Evolutionary conservation across 1,139 yeast genomes (phyloP), one percentile per base, ranked within the genome.

Genomic region (Suhomyces maxii): DNA sequence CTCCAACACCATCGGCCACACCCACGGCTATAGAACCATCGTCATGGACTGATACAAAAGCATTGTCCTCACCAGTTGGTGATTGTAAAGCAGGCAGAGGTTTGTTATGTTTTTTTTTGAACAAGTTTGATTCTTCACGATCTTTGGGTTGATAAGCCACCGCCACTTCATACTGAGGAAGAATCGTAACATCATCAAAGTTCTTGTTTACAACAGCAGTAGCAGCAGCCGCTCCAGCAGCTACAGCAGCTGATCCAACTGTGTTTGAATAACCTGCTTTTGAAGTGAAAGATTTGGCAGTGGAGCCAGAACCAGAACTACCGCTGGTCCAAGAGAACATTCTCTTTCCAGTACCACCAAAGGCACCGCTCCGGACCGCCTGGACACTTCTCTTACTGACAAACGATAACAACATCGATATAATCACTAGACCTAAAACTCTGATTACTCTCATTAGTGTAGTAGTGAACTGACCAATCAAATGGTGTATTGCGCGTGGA

Each of bases 1-100:
- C 98, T 13, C 98, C 98, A 6, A 93, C 98, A 14, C 99, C 99
- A 65, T 93, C 99, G 3, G 97, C 93, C 1, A 93, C 97, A 8
- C 97, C 98, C 8, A 89, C 76, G 0, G 91, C 82, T 1, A 86
- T 61, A 35, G 76, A 75, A 3, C 72, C 76, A 8, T 80, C 75
- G 10, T 69, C 71, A 26, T 68, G 60, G 8, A 69, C 64, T 7
- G 83, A 73, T 34, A 83, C 74, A 55, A 91, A 84, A 57, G 80
- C 86, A 56, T 89, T 88, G 63, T 91, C 99, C 61, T 91, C 97
- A 6, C 98, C 99, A 1, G 93, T 78, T 3, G 87, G 84, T 1
- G 89, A 83, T 28, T 60, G 55, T 36, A 61, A 50, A 2, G 78
- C 78, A 2, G 77, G 69, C 23, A 63, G 56, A 14, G 66, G 56